Conservation (phyloP, 257 asterid genomes). For the Solanum piurae region DNA sequence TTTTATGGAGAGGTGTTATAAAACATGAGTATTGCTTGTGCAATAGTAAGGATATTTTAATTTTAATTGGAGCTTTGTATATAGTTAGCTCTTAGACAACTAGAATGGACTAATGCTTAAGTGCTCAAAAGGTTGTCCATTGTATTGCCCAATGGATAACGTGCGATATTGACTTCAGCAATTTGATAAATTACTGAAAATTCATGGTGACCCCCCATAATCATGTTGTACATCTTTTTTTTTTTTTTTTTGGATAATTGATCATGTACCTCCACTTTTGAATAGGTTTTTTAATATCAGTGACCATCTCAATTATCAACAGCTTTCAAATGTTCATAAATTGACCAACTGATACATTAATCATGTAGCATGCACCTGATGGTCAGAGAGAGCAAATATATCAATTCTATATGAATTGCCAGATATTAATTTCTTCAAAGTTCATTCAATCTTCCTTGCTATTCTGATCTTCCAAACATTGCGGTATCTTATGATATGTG, state of each 20-base stretch:
- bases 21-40: background rate
- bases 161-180: background rate
- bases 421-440: background rate
- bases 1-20: background rate
- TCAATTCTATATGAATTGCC: background rate
- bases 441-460: background rate
- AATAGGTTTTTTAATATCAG: background rate
- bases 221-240: background rate
- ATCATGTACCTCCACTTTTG: background rate
- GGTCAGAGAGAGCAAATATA: background rate
- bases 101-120: background rate
- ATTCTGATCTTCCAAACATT: background rate
- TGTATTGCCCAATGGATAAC: background rate
- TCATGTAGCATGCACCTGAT: background rate
- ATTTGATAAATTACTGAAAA: background rate
- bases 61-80: background rate
- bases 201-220: background rate
- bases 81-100: background rate
- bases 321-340: background rate
- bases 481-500: background rate
- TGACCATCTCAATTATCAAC: background rate
- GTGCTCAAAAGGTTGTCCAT: background rate
- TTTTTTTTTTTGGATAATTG: background rate
- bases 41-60: background rate
- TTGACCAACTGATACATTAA: background rate